Percentiles rank a stretch among this genome's conserved stretches.
These are phyloP conservation scores for Fagopyrum esculentum DNA, from an alignment of 148 eudicot genomes.

Conservation along the genomic window DNA sequence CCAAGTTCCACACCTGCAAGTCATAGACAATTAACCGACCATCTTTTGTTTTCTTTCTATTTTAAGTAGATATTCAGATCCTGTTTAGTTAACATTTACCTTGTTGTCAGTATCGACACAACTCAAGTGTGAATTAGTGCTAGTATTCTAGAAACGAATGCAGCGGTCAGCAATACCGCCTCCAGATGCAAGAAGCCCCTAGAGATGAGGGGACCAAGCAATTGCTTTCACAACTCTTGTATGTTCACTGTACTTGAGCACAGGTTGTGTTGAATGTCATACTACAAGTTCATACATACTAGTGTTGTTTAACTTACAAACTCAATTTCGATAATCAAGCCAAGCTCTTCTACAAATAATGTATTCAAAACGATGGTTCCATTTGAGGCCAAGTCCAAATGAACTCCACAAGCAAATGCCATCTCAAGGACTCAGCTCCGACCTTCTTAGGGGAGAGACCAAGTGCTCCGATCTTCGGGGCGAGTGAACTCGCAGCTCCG, in stretches of 20 bases:
- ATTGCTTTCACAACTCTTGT: conserved; percentile 94
- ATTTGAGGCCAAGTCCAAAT: too few relatives aligned
- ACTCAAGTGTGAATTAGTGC: conserved; percentile 72
- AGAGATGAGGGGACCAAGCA: conserved; percentile 94
- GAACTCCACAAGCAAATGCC: too few relatives aligned
- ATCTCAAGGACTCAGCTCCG: too few relatives aligned
- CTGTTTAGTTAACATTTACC: conserved; percentile 27
- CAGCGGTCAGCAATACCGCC: conserved; percentile 94
- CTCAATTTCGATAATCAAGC: too few relatives aligned
- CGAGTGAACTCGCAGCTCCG: too few relatives aligned
- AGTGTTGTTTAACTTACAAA: too few relatives aligned
- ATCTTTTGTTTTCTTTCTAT: neutral
- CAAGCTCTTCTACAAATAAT: too few relatives aligned
- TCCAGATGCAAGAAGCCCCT: conserved; percentile 94
- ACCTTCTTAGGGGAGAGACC: too few relatives aligned
- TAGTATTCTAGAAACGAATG: conserved; percentile 91
- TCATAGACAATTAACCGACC: neutral
- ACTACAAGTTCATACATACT: too few relatives aligned
- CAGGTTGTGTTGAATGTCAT: conserved; percentile 66
- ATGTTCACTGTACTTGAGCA: conserved; percentile 72
- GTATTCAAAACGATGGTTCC: too few relatives aligned
- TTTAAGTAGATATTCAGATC: neutral
- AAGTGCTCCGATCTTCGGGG: too few relatives aligned
- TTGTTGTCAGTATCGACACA: too few relatives aligned
- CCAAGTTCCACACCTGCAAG: conserved; percentile 83